These are phyloP conservation scores for Aspergillus neoniger DNA, from an alignment of 2,329 filamentous ascomycete species.

Conservation along the genomic window DNA sequence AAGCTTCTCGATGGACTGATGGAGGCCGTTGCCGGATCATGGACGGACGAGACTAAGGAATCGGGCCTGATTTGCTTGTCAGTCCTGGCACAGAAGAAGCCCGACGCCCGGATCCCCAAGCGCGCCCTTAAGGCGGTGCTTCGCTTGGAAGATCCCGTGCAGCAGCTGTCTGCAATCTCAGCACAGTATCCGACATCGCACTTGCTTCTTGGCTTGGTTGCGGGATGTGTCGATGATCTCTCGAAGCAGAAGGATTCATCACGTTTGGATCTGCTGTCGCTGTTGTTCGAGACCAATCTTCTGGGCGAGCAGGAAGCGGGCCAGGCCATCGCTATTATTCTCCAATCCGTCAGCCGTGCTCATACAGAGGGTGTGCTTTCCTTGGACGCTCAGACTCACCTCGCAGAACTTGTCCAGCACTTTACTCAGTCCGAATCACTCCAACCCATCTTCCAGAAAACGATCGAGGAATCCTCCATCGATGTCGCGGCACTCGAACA, in stretches of 20 bases:
- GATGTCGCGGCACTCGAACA: constrained; percentile 76
- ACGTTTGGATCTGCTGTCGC: constrained; percentile 51
- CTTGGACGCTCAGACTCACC: constrained; percentile 58
- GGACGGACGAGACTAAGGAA: constrained; percentile 70
- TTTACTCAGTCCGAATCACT: constrained; percentile 63
- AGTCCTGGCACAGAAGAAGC: constrained; percentile 78
- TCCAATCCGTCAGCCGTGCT: constrained; percentile 44
- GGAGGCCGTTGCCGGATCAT: constrained; percentile 80
- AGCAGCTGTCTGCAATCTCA: constrained; percentile 37
- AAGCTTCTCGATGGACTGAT: constrained; percentile 81
- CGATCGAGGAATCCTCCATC: constrained; percentile 66
- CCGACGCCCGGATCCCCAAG: constrained; percentile 67
- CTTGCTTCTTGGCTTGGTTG: constrained; percentile 41
- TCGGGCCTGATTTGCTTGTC: constrained; percentile 78
- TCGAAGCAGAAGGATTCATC: constrained; percentile 35
- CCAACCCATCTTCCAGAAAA: constrained; percentile 65
- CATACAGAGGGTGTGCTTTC: constrained; percentile 46
- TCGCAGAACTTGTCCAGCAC: constrained; percentile 67
- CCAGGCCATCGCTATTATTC: constrained; percentile 35
- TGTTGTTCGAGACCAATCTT: constrained; percentile 36
- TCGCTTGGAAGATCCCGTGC: constrained; percentile 35
- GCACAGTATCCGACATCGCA: constrained; percentile 36
- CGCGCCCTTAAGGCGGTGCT: constrained; percentile 62
- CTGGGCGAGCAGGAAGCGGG: constrained; percentile 34
- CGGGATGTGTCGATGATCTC: constrained; percentile 36